Conservation (phyloP, 345 rosid species). For the Rhodamnia rubescens region DNA sequence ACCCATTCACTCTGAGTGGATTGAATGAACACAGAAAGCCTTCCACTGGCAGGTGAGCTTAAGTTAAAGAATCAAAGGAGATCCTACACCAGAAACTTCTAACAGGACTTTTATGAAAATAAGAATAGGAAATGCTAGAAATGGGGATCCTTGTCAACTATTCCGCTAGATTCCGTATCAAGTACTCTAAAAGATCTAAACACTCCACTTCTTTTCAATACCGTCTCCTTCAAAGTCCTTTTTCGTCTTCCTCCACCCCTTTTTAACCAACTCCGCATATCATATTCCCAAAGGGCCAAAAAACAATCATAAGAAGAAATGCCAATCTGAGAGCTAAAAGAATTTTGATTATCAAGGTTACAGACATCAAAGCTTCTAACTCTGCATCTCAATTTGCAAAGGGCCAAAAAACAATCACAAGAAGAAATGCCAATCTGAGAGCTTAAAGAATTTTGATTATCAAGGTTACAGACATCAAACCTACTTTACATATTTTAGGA, state of each 20-base stretch:
- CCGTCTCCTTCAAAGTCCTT: background rate
- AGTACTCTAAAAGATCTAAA: background rate
- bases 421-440: background rate
- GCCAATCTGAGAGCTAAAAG: background rate
- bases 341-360: background rate
- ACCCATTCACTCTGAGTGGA: background rate
- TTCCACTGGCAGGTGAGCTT: background rate
- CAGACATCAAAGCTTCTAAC: background rate
- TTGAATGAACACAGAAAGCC: background rate
- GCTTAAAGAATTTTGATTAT: background rate
- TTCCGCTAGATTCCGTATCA: background rate
- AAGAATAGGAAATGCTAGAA: background rate
- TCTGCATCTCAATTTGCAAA: background rate
- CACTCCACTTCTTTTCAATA: background rate
- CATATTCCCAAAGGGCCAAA: background rate
- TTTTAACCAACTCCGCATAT: background rate
- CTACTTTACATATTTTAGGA: background rate
- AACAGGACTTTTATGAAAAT: background rate
- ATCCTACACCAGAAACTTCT: background rate
- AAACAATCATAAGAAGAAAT: background rate
- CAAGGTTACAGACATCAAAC: background rate
- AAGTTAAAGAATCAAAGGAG: background rate
- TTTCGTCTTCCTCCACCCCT: background rate
- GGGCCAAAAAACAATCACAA: background rate
- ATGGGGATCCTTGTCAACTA: background rate